Conservation (phyloP, 2,329 filamentous ascomycete species). For the Rutstroemia sp. region DNA sequence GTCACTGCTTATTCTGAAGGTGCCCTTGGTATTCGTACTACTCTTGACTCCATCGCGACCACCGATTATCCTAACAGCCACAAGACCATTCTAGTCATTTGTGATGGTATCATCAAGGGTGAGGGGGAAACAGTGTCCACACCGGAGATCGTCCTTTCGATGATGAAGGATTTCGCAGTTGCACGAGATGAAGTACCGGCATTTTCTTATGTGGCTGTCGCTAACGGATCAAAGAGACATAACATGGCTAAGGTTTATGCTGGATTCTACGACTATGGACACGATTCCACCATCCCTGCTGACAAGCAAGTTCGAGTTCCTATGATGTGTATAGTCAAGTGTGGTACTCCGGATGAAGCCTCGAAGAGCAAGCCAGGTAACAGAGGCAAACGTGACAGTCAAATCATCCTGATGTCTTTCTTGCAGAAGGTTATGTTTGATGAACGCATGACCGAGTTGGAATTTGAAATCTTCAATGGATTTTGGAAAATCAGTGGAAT, state of each 20-base stretch:
- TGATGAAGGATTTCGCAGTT: slow-evolving; percentile 89
- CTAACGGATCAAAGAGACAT: slow-evolving; percentile 92
- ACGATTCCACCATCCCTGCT: slow-evolving; percentile 65
- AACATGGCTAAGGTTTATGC: slow-evolving; percentile 99
- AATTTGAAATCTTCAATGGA: slow-evolving; percentile 99
- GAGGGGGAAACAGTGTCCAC: slow-evolving; percentile 81
- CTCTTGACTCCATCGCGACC: slow-evolving; percentile 89
- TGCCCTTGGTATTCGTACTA: slow-evolving; percentile 84
- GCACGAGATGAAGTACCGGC: slow-evolving; percentile 75
- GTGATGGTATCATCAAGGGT: slow-evolving; percentile 96
- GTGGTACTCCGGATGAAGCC: slow-evolving; percentile 82
- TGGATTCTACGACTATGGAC: slow-evolving; percentile 95
- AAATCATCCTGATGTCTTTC: slow-evolving; percentile 99
- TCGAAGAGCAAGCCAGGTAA: slow-evolving; percentile 84
- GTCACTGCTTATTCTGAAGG: slow-evolving; percentile 98
- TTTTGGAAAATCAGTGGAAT: slow-evolving; percentile 98
- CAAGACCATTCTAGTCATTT: slow-evolving; percentile 93
- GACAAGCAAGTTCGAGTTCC: slow-evolving; percentile 95
- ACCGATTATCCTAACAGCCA: slow-evolving; percentile 99
- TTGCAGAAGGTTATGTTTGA: slow-evolving; percentile 99
- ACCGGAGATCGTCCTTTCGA: slow-evolving; percentile 80
- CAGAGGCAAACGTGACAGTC: slow-evolving; percentile 95
- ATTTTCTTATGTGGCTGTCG: slow-evolving; percentile 94
- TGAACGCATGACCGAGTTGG: slow-evolving; percentile 97
- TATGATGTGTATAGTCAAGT: slow-evolving; percentile 96